Conservation (phyloP, 306 rosid genomes). For the Lathyrus oleraceus region DNA sequence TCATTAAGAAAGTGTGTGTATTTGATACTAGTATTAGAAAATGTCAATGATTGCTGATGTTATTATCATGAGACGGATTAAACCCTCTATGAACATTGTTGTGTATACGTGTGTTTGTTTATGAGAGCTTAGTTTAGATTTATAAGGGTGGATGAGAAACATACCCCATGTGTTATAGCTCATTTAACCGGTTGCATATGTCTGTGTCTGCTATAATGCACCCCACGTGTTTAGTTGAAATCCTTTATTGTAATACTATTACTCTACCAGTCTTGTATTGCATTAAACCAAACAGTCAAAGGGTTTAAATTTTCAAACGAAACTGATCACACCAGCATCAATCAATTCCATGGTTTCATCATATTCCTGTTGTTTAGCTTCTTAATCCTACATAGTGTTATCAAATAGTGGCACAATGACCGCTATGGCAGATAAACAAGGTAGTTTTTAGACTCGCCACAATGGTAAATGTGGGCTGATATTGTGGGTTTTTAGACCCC, state of each 20-base stretch:
- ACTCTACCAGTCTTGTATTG: neutral
- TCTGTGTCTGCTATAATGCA: neutral
- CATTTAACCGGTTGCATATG: neutral
- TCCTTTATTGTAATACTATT: neutral
- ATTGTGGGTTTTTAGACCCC: conserved; percentile 25
- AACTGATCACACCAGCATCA: conserved; percentile 25
- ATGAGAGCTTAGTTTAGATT: neutral
- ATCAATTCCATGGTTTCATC: conserved; percentile 6
- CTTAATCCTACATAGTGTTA: neutral
- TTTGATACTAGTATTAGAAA: neutral
- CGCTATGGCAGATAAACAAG: too few relatives aligned
- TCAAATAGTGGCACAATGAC: too few relatives aligned
- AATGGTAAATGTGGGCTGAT: too few relatives aligned
- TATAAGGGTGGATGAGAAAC: neutral
- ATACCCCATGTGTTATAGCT: neutral
- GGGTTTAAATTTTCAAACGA: conserved; percentile 19
- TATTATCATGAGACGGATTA: neutral
- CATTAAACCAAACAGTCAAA: conserved; percentile 31
- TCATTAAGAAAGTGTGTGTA: neutral
- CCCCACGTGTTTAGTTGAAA: neutral
- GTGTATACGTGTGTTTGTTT: neutral
- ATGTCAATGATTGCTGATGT: neutral
- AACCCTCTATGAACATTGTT: neutral
- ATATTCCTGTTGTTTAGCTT: conserved; percentile 33
- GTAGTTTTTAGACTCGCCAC: too few relatives aligned